A percentile compares a stretch with the other conserved stretches of the same genome.
These are phyloP conservation scores for Raffaelea albimanens DNA, from an alignment of 2,329 filamentous ascomycete species.

Conservation along the genomic window DNA sequence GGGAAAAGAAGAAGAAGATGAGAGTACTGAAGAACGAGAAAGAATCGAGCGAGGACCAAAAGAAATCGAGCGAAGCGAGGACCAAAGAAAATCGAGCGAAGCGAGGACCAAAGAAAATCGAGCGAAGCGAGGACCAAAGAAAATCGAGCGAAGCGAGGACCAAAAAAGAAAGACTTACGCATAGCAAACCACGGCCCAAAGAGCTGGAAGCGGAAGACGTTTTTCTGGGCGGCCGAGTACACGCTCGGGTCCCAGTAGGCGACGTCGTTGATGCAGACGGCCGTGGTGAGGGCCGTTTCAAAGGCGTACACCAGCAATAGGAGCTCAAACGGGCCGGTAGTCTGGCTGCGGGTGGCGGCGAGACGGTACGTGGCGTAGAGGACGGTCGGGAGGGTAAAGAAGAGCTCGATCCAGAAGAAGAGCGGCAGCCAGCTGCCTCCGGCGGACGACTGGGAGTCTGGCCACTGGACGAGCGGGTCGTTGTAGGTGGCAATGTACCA, in stretches of 20 bases:
- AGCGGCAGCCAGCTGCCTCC: slow-evolving; percentile 39
- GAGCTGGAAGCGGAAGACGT: slow-evolving; percentile 34
- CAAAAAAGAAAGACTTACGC: slow-evolving; percentile 30
- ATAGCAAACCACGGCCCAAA: slow-evolving; percentile 43
- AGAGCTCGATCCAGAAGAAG: slow-evolving; percentile 39
- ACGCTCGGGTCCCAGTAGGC: slow-evolving; percentile 36
- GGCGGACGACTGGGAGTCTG: slow-evolving; percentile 9
- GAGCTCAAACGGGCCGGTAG: slow-evolving; percentile 34
- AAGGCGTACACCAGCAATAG: slow-evolving; percentile 41
- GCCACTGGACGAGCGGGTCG: slow-evolving; percentile 41
- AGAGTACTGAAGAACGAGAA: too few relatives aligned
- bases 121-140: slow-evolving; percentile 21
- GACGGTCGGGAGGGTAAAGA: slow-evolving; percentile 40
- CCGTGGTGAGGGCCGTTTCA: slow-evolving; percentile 40
- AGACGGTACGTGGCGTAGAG: slow-evolving; percentile 36
- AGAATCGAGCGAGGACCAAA: too few relatives aligned
- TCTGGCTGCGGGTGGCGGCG: slow-evolving; percentile 14
- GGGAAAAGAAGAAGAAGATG: too few relatives aligned
- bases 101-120: slow-evolving; percentile 38
- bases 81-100: slow-evolving; percentile 17
- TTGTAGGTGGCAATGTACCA: slow-evolving; percentile 39
- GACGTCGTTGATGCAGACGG: slow-evolving; percentile 41
- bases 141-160: slow-evolving; percentile 1
- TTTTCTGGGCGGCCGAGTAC: slow-evolving; percentile 34
- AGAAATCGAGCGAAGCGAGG: slow-evolving; percentile 1